Percentiles rank a stretch among this genome's conserved stretches.
These are phyloP conservation scores for Colletotrichum nymphaeae DNA, from an alignment of 2,329 filamentous ascomycete genomes.

Conservation along the genomic window DNA sequence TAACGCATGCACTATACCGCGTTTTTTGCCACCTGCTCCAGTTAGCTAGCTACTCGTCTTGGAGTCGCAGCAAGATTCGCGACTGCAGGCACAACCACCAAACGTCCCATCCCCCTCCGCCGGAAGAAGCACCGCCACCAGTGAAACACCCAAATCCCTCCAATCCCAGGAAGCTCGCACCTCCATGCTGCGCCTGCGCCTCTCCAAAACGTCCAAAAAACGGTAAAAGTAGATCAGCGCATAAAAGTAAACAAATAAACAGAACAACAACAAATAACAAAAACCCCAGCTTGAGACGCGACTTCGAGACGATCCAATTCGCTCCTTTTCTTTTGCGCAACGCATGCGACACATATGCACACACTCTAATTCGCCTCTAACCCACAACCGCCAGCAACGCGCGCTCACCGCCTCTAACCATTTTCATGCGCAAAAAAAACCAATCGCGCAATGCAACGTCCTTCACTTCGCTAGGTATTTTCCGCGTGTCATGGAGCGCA, in stretches of 20 bases:
- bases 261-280: not conserved
- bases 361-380: not conserved
- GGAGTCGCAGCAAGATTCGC: not conserved
- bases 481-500: not conserved
- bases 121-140: not conserved
- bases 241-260: constrained; percentile 7
- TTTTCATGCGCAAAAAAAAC: constrained; percentile 15
- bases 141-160: not conserved
- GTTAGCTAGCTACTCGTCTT: too few relatives aligned
- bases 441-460: constrained; percentile 23
- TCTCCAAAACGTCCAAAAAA: not conserved
- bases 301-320: too few relatives aligned
- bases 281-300: not conserved
- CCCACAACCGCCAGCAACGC: not conserved
- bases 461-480: constrained; percentile 10
- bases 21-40: not conserved
- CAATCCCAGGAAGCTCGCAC: not conserved
- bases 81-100: not conserved
- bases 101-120: not conserved
- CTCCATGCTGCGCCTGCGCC: not conserved
- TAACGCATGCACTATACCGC: not conserved
- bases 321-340: not conserved
- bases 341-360: not conserved
- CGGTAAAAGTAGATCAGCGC: not conserved
- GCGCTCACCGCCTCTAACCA: constrained; percentile 25